Evolutionary conservation across 345 rosid species (phyloP), one percentile per base, ranked within the genome.

Genomic region (Eucalyptus cloeziana): DNA sequence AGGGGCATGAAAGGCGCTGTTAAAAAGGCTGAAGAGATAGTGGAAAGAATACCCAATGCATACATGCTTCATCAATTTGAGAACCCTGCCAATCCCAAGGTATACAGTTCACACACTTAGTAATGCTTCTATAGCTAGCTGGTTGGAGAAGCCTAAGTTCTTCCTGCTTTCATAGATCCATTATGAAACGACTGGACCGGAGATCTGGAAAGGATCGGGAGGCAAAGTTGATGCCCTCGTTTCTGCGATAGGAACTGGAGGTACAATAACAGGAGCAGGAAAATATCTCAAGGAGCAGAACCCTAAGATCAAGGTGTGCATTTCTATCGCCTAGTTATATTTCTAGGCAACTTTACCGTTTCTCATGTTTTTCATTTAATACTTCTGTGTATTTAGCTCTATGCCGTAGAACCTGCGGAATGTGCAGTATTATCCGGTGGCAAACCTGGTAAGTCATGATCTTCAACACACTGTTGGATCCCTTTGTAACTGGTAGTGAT

Each of bases 31-130:
- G 96, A 94, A 90, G 96, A 95, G 93, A 94, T 96, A 83, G n/a
- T 67, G 49, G 95, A 89, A 45, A 94, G 92, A 90, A 96, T 95
- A 44, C 95, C 96, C 4, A 94, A 96, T 90, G 71, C 95, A 83
- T 95, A 92, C 88, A 90, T 96, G 83, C 95, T 95, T 87, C 95
- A 93, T 89, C 96, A 95, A 92, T 96, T 95, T 88, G 96, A 96
- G 88, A 95, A 96, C 86, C 94, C 94, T 58, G 94, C 97, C 85
- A 96, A 95, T 90, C 97, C 97, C 60, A 95, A 95, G 96, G 97
- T 96, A 87, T 86, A 25, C 21, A 11, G 40, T 64, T 64, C 76
- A 15, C 76, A 64, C 76, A n/a, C 40, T n/a, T n/a, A 1, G 9
- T 27, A 62, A 62, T 62, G 69, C 69, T 62, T 62, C 33, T 3